Base-by-base conservation (phyloP, 2,329 filamentous ascomycete species). In the Fusarium sp. region DNA sequence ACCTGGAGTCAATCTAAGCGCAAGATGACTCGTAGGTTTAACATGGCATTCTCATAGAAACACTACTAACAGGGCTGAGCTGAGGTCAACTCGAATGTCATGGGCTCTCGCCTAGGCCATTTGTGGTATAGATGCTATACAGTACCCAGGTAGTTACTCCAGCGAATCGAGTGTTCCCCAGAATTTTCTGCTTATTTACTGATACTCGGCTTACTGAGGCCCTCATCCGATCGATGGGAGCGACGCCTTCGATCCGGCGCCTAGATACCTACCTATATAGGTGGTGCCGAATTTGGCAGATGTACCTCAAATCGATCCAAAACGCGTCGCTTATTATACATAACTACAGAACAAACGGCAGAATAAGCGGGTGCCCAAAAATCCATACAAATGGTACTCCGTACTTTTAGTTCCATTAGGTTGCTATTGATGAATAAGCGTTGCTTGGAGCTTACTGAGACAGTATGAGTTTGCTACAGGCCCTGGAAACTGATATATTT, bases 121-220 rank as follows among this genome's bases (percentile, higher is more conserved):
- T 21, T 28, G 14, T 15, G 11, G 14, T 38, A 28, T 28, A 38
- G 21, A 11, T n/a, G 30, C n/a, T 40, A 60, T 19, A 60, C 26
- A 23, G 21, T 40, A n/a, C n/a, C n/a, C n/a, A n/a, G n/a, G n/a
- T n/a, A 39, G 11, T 14, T 44, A 56, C 28, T n/a, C 17, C 4
- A 42, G 38, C 28, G 10, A 28, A 11, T 12, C 10, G 26, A 59
- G 40, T 26, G 28, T 14, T 17, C 36, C 4, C 11, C 11, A 17
- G 11, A 19, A 36, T 46, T 21, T 44, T 15, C n/a, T 51, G 17
- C 47, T 26, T 17, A 43, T 40, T 46, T 45, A 32, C 24, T 17
- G n/a, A 42, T 11, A 20, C 11, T 48, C 36, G 48, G 46, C 39
- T 60, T 45, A 60, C 32, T 40, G 57, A 52, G 54, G 52, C 32